A percentile compares a stretch with the other conserved stretches of the same genome.
Evolutionary conservation across 768 basidiomycete species (phyloP).

Genomic region (Pleurotus sapidus): DNA sequence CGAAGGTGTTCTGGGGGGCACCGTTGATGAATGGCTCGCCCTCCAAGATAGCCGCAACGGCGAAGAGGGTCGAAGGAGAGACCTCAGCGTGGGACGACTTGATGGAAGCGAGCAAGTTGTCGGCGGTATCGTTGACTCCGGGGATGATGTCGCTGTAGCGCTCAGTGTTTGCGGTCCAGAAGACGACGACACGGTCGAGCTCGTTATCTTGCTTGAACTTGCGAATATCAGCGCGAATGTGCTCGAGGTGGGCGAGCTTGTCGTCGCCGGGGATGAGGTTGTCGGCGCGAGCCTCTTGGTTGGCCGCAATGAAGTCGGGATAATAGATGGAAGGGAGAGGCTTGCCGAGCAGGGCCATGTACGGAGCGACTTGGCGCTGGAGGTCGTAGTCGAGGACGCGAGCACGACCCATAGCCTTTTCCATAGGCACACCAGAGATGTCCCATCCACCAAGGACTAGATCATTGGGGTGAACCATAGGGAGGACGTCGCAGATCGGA

Average conservation of each 20-base stretch:
- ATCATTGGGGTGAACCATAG: conserved; percentile 98
- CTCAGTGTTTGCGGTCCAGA: conserved; percentile 99
- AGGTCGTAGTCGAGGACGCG: conserved; percentile 95
- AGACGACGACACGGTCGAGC: conserved; percentile 87
- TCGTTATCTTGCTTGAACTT: conserved; percentile 82
- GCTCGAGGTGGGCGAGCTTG: conserved; percentile 90
- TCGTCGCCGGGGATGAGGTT: conserved; percentile 83
- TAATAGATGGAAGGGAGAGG: conserved; percentile 97
- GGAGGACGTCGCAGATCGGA: conserved; percentile 88
- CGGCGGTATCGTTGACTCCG: conserved; percentile 93
- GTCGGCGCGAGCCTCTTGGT: conserved; percentile 95
- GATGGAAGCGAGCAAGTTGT: conserved; percentile 81
- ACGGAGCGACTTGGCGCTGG: conserved; percentile 89
- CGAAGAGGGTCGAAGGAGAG: conserved; percentile 95
- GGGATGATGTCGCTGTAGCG: conserved; percentile 93
- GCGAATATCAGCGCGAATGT: conserved; percentile 91
- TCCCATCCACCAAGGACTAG: conserved; percentile 99
- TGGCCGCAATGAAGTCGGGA: conserved; percentile 96
- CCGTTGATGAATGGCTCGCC: conserved; percentile 95
- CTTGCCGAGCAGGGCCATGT: conserved; percentile 75
- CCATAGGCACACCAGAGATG: conserved; percentile 81
- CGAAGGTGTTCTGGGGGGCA: conserved; percentile 98
- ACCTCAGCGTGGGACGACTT: conserved; percentile 85
- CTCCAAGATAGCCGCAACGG: conserved; percentile 93
- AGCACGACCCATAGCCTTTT: conserved; percentile 91